Base-by-base conservation (phyloP, 768 basidiomycete species). In the Pleurotus pulmonarius region DNA sequence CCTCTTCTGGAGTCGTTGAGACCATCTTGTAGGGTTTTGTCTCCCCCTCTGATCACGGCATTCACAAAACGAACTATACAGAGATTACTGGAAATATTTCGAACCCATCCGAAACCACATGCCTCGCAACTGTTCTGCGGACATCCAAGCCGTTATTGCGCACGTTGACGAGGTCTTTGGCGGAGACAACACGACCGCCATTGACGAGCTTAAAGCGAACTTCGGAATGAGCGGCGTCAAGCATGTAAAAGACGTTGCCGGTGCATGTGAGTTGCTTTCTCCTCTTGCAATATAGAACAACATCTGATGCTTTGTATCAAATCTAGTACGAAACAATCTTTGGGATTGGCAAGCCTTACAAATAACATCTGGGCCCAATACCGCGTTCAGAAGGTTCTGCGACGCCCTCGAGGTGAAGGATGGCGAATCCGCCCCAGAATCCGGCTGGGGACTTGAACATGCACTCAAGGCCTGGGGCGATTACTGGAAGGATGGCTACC, bases 291-390 rank as follows among this genome's bases (percentile, higher is more conserved):
- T 41, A 69, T 67, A 15, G 60, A 70, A 18, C 65, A 56, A 45
- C 62, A 64, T 18, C 72, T 11, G 68, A 65, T 12, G 11, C 62
- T 63, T 0, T 44, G 60, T 39, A 11, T 22, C 49, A 0, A 49
- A 59, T 24, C 79, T 11, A 83, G 85, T 85, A 55, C 77, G 70
- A 56, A 78, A 82, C 60, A 79, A 80, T 63, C 73, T 86, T 6
- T 83, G 79, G 76, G 85, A 86, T 51, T 90, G 88, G 88, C 88
- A 90, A 62, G 60, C 62, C 8, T 64, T 90, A n/a, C 81, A 83
- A 41, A 81, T 83, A 2, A 70, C 74, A 12, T 67, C 69, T 2
- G 83, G 83, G 2, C 69, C 76, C 3, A 60, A 66, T 61, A 69
- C 72, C 0, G 63, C 64, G 26, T 88, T 88, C 70, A 82, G 74